Percentiles rank a stretch among this genome's conserved stretches.
phyloP scores from a whole-genome alignment of 345 rosid species.

The Bruguiera gymnorhiza region DNA sequence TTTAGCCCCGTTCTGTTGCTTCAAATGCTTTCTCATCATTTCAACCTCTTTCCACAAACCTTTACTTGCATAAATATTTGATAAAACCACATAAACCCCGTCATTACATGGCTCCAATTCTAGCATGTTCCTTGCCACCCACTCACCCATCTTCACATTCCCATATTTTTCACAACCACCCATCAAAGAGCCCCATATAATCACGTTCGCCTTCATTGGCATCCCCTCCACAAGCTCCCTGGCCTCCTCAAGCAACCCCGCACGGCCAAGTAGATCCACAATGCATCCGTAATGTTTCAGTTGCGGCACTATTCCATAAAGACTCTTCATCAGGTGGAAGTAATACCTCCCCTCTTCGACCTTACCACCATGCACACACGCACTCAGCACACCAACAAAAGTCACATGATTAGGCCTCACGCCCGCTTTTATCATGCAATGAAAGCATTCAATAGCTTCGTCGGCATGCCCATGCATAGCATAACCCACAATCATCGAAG shows the following conservation, averaged over 20 bases:
- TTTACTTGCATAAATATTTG: slow-evolving; percentile 69
- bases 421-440: slow-evolving; percentile 45
- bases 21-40: slow-evolving; percentile 60
- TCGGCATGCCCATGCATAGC: slow-evolving; percentile 58
- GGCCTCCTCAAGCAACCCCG: slow-evolving; percentile 69
- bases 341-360: slow-evolving; percentile 62
- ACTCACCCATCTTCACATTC: slow-evolving; percentile 73
- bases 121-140: slow-evolving; percentile 64
- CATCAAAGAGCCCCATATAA: slow-evolving; percentile 81
- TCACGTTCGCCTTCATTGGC: slow-evolving; percentile 74
- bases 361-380: slow-evolving; percentile 83
- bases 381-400: slow-evolving; percentile 68
- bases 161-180: slow-evolving; percentile 89
- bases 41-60: slow-evolving; percentile 85
- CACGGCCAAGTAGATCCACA: slow-evolving; percentile 73
- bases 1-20: slow-evolving; percentile 49
- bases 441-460: slow-evolving; percentile 58
- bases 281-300: slow-evolving; percentile 76
- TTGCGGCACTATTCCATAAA: slow-evolving; percentile 43
- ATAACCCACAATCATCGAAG: slow-evolving; percentile 69
- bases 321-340: slow-evolving; percentile 56
- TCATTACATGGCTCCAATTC: slow-evolving; percentile 81
- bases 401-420: slow-evolving; percentile 72
- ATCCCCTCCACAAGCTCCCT: slow-evolving; percentile 59
- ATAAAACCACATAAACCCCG: slow-evolving; percentile 76